phyloP scores from a whole-genome alignment of 768 basidiomycete genomes.

The Paxillus involutus region DNA sequence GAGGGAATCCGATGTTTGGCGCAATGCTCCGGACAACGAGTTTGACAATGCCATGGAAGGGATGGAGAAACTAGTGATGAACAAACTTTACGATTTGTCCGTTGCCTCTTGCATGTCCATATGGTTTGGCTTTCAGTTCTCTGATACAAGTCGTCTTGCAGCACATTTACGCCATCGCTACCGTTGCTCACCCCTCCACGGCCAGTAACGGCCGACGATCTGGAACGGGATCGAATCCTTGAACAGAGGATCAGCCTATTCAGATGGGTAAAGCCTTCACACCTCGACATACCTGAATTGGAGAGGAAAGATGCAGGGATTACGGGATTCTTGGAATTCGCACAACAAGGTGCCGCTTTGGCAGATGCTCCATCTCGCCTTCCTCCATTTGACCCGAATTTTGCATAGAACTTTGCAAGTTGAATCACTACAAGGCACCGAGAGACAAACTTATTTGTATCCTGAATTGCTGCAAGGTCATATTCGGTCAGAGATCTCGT shows the following conservation, averaged over 20 bases:
- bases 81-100: slow-evolving; percentile 91
- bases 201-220: slow-evolving; percentile 88
- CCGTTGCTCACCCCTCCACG: slow-evolving; percentile 62
- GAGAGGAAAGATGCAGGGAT: slow-evolving; percentile 48
- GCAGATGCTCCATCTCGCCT: not conserved
- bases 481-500: slow-evolving; percentile 71
- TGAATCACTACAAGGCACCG: slow-evolving; percentile 99
- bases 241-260: slow-evolving; percentile 89
- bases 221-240: slow-evolving; percentile 93
- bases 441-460: slow-evolving; percentile 98
- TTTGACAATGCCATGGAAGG: slow-evolving; percentile 98
- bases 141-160: slow-evolving; percentile 32
- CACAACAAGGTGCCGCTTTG: slow-evolving; percentile 68
- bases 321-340: slow-evolving; percentile 85
- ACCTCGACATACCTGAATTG: slow-evolving; percentile 85
- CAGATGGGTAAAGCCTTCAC: slow-evolving; percentile 84
- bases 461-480: slow-evolving; percentile 97
- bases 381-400: not conserved
- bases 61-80: slow-evolving; percentile 99
- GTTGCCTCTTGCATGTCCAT: slow-evolving; percentile 30
- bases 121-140: not conserved
- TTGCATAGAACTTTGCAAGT: slow-evolving; percentile 80
- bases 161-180: slow-evolving; percentile 91
- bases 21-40: slow-evolving; percentile 70
- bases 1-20: slow-evolving; percentile 84